phyloP scores from a whole-genome alignment of 352 stramenopile genomes.

The Phytophthora megakarya region DNA sequence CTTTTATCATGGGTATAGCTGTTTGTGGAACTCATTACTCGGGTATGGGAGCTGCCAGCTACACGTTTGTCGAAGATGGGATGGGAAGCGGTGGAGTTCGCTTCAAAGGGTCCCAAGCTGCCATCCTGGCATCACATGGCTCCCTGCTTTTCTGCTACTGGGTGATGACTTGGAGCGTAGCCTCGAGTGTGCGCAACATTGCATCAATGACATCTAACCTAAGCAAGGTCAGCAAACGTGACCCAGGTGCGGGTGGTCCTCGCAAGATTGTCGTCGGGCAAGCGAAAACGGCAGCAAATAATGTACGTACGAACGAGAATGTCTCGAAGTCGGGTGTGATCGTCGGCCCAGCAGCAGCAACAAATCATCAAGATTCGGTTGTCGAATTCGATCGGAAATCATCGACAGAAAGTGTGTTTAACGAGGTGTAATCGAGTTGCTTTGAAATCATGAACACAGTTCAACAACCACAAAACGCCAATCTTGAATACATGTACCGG shows the following conservation, averaged over 20 bases:
- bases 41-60: constrained; percentile 53
- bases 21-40: constrained; percentile 69
- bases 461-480: constrained; percentile 1
- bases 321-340: background rate
- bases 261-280: constrained; percentile 25
- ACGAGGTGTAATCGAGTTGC: constrained; percentile 17
- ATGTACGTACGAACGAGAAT: constrained; percentile 10
- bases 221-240: constrained; percentile 29
- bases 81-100: constrained; percentile 29
- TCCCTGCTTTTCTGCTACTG: constrained; percentile 62
- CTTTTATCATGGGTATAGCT: constrained; percentile 67
- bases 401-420: constrained; percentile 20
- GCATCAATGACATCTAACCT: constrained; percentile 27
- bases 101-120: constrained; percentile 40
- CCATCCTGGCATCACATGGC: constrained; percentile 46
- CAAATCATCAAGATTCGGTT: constrained; percentile 9
- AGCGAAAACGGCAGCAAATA: constrained; percentile 10
- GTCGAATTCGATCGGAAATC: constrained; percentile 10
- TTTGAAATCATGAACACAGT: background rate
- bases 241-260: constrained; percentile 1
- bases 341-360: background rate
- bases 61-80: constrained; percentile 42
- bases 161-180: constrained; percentile 49
- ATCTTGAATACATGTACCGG: no score
- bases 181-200: constrained; percentile 35